phyloP scores from a whole-genome alignment of 371 early-diverging fungal species.

The Nematocida displodere region DNA sequence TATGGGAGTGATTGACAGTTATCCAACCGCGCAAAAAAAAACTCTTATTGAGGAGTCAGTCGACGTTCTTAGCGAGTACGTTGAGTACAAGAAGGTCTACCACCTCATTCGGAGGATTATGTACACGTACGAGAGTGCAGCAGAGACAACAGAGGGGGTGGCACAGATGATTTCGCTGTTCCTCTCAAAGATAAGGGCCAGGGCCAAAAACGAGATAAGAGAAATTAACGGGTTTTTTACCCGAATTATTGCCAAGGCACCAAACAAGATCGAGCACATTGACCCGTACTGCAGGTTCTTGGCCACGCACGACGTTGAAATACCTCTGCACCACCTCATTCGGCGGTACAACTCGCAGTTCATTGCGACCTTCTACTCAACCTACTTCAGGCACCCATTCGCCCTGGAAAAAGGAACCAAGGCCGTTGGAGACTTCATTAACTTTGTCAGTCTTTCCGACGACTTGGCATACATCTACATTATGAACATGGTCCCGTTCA shows the following conservation, averaged over 20 bases:
- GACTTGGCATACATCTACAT: constrained; percentile 49
- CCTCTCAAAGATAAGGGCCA: constrained; percentile 35
- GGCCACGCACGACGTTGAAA: constrained; percentile 39
- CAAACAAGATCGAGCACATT: constrained; percentile 52
- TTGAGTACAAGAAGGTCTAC: constrained; percentile 8
- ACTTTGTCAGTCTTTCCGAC: constrained; percentile 46
- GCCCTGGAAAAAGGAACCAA: constrained; percentile 52
- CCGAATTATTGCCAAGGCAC: constrained; percentile 28
- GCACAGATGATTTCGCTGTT: constrained; percentile 36
- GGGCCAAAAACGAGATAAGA: not conserved
- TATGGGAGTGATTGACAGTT: constrained; percentile 10
- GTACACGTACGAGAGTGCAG: constrained; percentile 43
- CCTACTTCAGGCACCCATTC: constrained; percentile 52
- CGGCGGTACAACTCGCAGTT: constrained; percentile 50
- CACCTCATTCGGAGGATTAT: constrained; percentile 28
- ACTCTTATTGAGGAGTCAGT: constrained; percentile 24
- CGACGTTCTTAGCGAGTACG: constrained; percentile 13
- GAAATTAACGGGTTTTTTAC: constrained; percentile 46
- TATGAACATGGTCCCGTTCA: constrained; percentile 52
- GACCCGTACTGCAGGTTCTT: constrained; percentile 46
- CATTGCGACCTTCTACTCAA: constrained; percentile 48
- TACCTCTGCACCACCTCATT: constrained; percentile 45
- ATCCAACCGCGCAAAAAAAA: constrained; percentile 18
- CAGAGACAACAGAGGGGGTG: constrained; percentile 43
- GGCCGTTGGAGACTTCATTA: constrained; percentile 51